Conservation (phyloP, 768 basidiomycete genomes). For the Boletus sp. region DNA sequence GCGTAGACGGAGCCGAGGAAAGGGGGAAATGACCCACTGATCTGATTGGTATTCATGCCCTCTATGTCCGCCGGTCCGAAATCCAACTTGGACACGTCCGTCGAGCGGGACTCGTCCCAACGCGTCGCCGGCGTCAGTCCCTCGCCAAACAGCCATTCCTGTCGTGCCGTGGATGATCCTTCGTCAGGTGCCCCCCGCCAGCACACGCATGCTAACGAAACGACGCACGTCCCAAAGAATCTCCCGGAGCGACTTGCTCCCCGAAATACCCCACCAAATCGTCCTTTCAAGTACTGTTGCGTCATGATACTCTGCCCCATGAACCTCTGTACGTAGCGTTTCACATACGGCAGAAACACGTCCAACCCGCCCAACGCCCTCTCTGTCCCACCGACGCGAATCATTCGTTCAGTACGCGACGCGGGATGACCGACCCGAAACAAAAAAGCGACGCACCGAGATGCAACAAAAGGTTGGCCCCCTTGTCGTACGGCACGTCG, state of each 20-base stretch:
- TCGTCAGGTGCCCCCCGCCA: not conserved
- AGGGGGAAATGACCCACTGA: too few relatives aligned
- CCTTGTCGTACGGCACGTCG: slow-evolving; percentile 83
- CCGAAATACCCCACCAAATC: too few relatives aligned
- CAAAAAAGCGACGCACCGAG: slow-evolving; percentile 50
- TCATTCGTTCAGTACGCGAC: too few relatives aligned
- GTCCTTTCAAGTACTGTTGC: slow-evolving; percentile 47
- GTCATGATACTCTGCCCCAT: slow-evolving; percentile 83
- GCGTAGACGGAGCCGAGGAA: too few relatives aligned
- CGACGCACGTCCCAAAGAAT: slow-evolving; percentile 73
- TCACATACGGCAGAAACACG: slow-evolving; percentile 80
- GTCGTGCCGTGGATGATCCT: too few relatives aligned
- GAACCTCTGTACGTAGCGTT: slow-evolving; percentile 79
- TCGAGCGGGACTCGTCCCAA: slow-evolving; percentile 52
- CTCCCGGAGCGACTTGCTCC: slow-evolving; percentile 57
- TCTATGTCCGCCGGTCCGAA: slow-evolving; percentile 58
- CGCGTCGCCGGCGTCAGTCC: slow-evolving; percentile 48
- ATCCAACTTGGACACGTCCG: slow-evolving; percentile 42
- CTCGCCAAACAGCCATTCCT: too few relatives aligned
- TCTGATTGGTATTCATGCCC: too few relatives aligned
- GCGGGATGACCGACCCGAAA: too few relatives aligned
- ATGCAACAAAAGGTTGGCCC: slow-evolving; percentile 75
- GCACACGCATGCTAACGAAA: not conserved
- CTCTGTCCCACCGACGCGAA: not conserved
- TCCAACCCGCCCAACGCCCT: slow-evolving; percentile 35